These are phyloP conservation scores for Dothistroma septosporum DNA, from an alignment of 2,329 filamentous ascomycete genomes.

Conservation along the genomic window DNA sequence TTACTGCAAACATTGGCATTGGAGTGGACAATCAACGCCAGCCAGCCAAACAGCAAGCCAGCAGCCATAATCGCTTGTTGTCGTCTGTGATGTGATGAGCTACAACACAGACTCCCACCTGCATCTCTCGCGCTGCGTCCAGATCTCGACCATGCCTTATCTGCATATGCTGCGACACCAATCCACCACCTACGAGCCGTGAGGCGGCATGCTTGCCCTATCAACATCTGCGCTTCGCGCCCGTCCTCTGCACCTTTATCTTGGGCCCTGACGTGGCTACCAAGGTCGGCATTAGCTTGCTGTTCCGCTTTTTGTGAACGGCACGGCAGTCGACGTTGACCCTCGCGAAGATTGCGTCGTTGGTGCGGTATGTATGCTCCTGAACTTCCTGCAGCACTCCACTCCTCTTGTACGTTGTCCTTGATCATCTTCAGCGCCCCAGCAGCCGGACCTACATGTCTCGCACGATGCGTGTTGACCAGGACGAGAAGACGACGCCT, in stretches of 20 bases:
- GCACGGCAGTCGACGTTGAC: background rate
- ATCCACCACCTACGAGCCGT: background rate
- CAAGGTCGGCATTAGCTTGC: background rate
- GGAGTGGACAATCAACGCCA: too few relatives aligned
- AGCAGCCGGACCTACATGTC: background rate
- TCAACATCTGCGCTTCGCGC: background rate
- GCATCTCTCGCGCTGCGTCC: background rate
- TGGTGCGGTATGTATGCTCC: background rate
- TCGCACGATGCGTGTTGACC: background rate
- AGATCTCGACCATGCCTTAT: background rate
- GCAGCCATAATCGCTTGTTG: background rate
- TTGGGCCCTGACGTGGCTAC: background rate
- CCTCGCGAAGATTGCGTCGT: background rate
- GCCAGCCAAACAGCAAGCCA: background rate
- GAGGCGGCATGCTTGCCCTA: background rate
- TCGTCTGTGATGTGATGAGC: too few relatives aligned
- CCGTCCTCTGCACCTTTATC: background rate
- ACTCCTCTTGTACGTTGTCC: background rate
- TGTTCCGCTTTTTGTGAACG: background rate
- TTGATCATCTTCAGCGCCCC: background rate
- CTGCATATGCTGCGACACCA: background rate
- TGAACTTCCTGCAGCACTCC: background rate
- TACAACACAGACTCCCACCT: background rate
- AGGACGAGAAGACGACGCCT: background rate
- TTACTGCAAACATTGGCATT: too few relatives aligned